Base-by-base conservation (phyloP, 371 early-diverging fungal genomes). In the Mortierella sp. region DNA sequence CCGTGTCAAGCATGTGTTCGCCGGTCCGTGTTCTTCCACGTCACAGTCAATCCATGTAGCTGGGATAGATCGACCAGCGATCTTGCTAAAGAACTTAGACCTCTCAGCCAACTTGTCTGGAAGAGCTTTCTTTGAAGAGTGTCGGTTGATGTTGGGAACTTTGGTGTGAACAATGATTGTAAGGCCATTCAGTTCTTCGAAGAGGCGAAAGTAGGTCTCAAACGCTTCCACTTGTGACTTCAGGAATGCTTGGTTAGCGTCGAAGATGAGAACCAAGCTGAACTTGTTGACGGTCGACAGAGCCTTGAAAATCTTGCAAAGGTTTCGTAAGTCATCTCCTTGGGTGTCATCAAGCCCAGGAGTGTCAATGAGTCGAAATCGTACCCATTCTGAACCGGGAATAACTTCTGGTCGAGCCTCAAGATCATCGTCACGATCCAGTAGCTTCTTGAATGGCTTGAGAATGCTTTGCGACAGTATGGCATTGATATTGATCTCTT, bases 291-390 rank as follows among this genome's bases (percentile, higher is more conserved):
- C 43, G 0, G 40, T 34, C 22, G 54, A 54, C 22, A 54, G 43
- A 21, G 43, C 54, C 21, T 21, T 17, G 28, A 54, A 25, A 43
- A 43, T 54, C n/a, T 25, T 54, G 54, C 17, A 14, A 8, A 54
- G 22, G 28, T 54, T 54, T 25, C 43, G 40, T 13, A 54, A 24
- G 25, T 54, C 54, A 13, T 41, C 43, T 2, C 43, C 54, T 2
- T 41, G 10, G 25, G 54, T 40, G 43, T 54, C 54, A n/a, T 54
- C 24, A 3, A 54, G 54, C 2, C 54, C 54, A 9, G 54, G 54
- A 4, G 54, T 54, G 41, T 54, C 54, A 41, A 54, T 24, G 43
- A 54, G 9, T 2, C 54, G 41, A 14, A 54, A 40, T 12, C 19
- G 50, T 17, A 25, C 29, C 14, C 14, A 19, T 6, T 14, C 29